These are phyloP conservation scores for Clarireedia sp. DNA, from an alignment of 2,329 filamentous ascomycete genomes.

Conservation along the genomic window DNA sequence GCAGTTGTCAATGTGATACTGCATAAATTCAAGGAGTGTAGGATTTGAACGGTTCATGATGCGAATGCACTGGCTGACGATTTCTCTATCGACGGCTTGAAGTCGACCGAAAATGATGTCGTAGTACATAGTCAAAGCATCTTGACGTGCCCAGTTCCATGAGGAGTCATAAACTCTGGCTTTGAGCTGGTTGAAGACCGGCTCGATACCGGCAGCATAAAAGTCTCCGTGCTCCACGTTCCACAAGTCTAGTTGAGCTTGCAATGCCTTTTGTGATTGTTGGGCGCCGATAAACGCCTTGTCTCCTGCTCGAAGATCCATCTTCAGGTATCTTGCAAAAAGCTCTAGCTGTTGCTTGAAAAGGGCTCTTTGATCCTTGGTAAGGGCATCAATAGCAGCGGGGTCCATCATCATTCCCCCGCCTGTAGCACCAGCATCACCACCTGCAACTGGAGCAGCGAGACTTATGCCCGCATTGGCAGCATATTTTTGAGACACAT, in stretches of 20 bases:
- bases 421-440: conserved; percentile 58
- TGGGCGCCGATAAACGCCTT: conserved; percentile 82
- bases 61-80: conserved; percentile 95
- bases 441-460: conserved; percentile 66
- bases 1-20: conserved; percentile 99
- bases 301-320: conserved; percentile 93
- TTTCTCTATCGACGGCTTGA: conserved; percentile 89
- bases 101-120: conserved; percentile 97
- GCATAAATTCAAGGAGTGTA: conserved; percentile 94
- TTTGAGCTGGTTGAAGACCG: conserved; percentile 87
- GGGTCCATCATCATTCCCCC: conserved; percentile 99
- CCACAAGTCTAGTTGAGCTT: conserved; percentile 93
- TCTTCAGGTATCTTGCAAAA: conserved; percentile 90
- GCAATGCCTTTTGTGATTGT: conserved; percentile 78
- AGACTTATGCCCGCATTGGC: conserved; percentile 74
- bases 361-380: conserved; percentile 88
- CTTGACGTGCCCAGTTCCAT: conserved; percentile 98
- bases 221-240: conserved; percentile 91
- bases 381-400: conserved; percentile 89
- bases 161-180: conserved; percentile 95
- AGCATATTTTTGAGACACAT: conserved; percentile 84
- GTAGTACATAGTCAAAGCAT: conserved; percentile 97
- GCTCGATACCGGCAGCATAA: conserved; percentile 90
- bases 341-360: conserved; percentile 99
- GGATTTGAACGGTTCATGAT: conserved; percentile 99